A percentile compares a stretch with the other conserved stretches of the same genome.
These are phyloP conservation scores for Annona squamosa DNA, from an alignment of 164 flowering plant genomes.

Conservation along the genomic window DNA sequence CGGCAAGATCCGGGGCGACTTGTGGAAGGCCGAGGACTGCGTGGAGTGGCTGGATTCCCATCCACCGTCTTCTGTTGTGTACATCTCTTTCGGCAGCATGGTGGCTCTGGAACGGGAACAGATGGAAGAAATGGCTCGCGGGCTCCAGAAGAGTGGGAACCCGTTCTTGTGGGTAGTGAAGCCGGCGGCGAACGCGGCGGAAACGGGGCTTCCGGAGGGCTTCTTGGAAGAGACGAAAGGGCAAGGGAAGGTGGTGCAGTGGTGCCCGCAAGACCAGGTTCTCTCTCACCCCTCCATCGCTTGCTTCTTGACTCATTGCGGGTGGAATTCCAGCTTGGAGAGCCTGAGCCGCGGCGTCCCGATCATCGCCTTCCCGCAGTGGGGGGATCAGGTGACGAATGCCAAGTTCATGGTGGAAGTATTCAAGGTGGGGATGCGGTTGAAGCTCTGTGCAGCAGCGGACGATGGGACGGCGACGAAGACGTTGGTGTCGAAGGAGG, in stretches of 20 bases:
- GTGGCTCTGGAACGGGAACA: slow-evolving; percentile 38
- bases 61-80: slow-evolving; percentile 40
- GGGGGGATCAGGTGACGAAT: slow-evolving; percentile 67
- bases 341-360: slow-evolving; percentile 43
- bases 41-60: slow-evolving; percentile 45
- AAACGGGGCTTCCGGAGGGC: slow-evolving; percentile 31
- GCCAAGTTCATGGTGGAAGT: slow-evolving; percentile 51
- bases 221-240: slow-evolving; percentile 37
- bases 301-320: slow-evolving; percentile 62
- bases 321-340: slow-evolving; percentile 72
- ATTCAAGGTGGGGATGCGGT: slow-evolving; percentile 36
- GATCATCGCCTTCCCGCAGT: slow-evolving; percentile 45
- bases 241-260: slow-evolving; percentile 44
- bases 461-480: background rate
- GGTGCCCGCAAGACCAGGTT: slow-evolving; percentile 60
- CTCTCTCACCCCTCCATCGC: slow-evolving; percentile 49
- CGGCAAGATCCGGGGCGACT: slow-evolving; percentile 25
- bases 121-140: slow-evolving; percentile 50
- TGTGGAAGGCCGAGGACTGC: slow-evolving; percentile 33
- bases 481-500: too few relatives aligned
- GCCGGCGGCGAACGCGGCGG: slow-evolving; percentile 16
- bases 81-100: slow-evolving; percentile 53
- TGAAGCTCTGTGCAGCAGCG: slow-evolving; percentile 8
- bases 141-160: slow-evolving; percentile 28
- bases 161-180: slow-evolving; percentile 56